phyloP scores from a whole-genome alignment of 1,284 basidiomycete species.

The Puccinia brachypodii region DNA sequence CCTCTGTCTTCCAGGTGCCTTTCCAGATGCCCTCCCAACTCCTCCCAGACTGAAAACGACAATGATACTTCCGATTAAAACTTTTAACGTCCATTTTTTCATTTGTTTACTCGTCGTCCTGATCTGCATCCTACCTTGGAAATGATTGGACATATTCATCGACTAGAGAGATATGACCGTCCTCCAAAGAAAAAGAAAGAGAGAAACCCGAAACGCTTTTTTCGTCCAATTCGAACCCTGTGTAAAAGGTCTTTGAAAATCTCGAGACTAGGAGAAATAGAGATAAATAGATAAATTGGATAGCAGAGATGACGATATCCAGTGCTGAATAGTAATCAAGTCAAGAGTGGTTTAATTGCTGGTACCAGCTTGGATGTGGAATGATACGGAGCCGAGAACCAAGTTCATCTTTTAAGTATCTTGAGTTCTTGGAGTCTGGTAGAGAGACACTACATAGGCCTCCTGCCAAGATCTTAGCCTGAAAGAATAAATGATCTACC shows the following conservation, averaged over 20 bases:
- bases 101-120: background rate
- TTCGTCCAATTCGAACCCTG: too few relatives aligned
- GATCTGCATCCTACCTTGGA: background rate
- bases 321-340: too few relatives aligned
- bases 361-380: background rate
- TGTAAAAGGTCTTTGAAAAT: too few relatives aligned
- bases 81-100: constrained; percentile 1
- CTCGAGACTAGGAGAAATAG: too few relatives aligned
- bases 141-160: constrained; percentile 1
- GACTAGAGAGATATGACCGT: too few relatives aligned
- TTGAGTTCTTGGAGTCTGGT: background rate
- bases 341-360: background rate
- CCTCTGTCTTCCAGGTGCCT: background rate
- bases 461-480: too few relatives aligned
- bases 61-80: constrained; percentile 5
- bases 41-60: constrained; percentile 3
- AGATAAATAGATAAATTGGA: too few relatives aligned
- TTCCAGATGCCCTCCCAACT: constrained; percentile 6
- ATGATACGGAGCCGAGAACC: background rate
- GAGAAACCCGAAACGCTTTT: too few relatives aligned
- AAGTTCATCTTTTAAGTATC: background rate
- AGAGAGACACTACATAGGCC: too few relatives aligned
- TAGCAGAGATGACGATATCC: background rate
- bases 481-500: background rate
- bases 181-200: too few relatives aligned